Base-by-base conservation (phyloP, 2,329 filamentous ascomycete species). In the Neophaeococcomyces aloes region DNA sequence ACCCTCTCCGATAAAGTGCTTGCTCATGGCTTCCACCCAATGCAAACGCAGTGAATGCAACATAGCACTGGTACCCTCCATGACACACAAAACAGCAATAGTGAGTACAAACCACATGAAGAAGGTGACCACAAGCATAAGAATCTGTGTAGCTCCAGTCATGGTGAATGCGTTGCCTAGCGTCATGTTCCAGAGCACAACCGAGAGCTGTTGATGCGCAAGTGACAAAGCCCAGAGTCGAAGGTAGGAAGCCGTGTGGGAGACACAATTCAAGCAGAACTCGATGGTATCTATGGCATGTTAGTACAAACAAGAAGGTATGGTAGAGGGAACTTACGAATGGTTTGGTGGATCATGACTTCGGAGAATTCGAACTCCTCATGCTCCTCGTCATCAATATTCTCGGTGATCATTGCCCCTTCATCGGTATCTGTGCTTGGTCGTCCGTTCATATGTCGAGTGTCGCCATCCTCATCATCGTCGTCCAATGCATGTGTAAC, bases 201-300 rank as follows among this genome's bases (percentile, higher is more conserved):
- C 83, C 38, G 86, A 94, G 48, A 98, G 80, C 74, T 96, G 91
- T 65, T 98, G 91, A 72, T 98, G 91, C 25, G 91, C 91, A 48
- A 98, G 81, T 2, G 91, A 98, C 56, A 98, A 67, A 25, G 91
- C 91, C 91, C 91, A 98, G 34, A 98, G 83, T 72, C 91, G 91
- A 37, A 98, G 83, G 67, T 98, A 98, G 1, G 91, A 98, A 3
- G 91, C 91, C 3, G 93, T 98, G 68, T 98, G 91, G 23, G 91
- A 98, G 51, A 98, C 89, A 64, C 89, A 96, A 73, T 98, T 98
- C 57, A 98, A 75, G 62, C 91, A 98, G 71, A 98, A 98, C 74
- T 98, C 86, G 43, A 54, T 50, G 18, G 49, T 50, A 48, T 54
- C 47, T 53, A 40, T 5, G n/a, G 21, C 27, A 21, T 13, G 51